Conservation (phyloP, 371 early-diverging fungal species). For the Choanephora cucurbitarum region DNA sequence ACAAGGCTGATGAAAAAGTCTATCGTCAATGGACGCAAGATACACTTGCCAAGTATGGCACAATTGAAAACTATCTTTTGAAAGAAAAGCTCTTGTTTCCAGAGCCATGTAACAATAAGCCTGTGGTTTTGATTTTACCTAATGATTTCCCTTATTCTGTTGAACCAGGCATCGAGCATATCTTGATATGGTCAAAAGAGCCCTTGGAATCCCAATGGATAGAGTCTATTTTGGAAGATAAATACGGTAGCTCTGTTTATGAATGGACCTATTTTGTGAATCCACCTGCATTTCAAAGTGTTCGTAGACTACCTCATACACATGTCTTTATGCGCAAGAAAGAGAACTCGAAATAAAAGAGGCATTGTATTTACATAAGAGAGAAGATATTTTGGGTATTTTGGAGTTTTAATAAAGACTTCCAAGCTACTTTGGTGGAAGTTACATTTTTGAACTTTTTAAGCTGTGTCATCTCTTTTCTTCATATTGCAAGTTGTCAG, state of each 20-base stretch:
- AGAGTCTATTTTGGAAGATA: slow-evolving; percentile 24
- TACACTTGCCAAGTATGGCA: slow-evolving; percentile 42
- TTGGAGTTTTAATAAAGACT: no score
- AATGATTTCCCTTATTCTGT: slow-evolving; percentile 70
- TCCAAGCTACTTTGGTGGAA: no score
- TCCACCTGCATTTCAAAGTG: slow-evolving; percentile 43
- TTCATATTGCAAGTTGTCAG: no score
- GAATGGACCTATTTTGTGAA: slow-evolving; percentile 51
- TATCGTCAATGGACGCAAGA: slow-evolving; percentile 44
- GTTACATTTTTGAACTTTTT: no score
- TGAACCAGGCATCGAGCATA: slow-evolving; percentile 47
- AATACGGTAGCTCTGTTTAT: slow-evolving; percentile 25
- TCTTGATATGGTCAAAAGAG: slow-evolving; percentile 59
- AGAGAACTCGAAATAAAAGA: neutral
- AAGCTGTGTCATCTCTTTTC: no score
- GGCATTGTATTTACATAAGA: neutral
- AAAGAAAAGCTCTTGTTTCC: slow-evolving; percentile 48
- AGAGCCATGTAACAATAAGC: slow-evolving; percentile 9
- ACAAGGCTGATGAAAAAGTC: slow-evolving; percentile 23
- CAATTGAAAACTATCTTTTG: slow-evolving; percentile 42
- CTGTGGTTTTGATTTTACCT: slow-evolving; percentile 43
- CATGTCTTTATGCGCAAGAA: slow-evolving; percentile 46
- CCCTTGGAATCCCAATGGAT: slow-evolving; percentile 34
- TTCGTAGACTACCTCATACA: slow-evolving; percentile 41
- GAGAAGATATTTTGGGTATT: no score